A percentile compares a stretch with the other conserved stretches of the same genome.
Conservation (phyloP, 345 rosid species). For the Arabis hirsuta region DNA sequence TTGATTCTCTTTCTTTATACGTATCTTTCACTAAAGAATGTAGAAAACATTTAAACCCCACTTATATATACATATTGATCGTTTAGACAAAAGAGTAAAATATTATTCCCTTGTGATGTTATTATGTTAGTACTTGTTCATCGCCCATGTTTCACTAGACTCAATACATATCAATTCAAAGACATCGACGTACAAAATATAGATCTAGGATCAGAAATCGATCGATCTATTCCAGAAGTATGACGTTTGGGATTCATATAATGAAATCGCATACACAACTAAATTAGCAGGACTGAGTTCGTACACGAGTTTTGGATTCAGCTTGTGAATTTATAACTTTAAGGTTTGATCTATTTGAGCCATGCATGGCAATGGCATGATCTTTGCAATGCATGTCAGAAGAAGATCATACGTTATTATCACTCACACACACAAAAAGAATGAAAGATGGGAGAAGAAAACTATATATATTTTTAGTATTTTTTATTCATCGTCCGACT, state of each 20-base stretch:
- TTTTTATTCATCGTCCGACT: background rate
- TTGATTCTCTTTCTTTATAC: constrained; percentile 33
- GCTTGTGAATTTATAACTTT: background rate
- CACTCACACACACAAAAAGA: constrained; percentile 22
- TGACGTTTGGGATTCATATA: background rate
- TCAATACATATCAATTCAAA: constrained; percentile 5
- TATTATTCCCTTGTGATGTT: background rate
- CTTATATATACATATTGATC: constrained; percentile 12
- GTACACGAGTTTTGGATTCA: background rate
- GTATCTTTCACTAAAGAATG: constrained; percentile 41
- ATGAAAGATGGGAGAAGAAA: constrained; percentile 19
- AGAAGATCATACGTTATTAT: constrained; percentile 10
- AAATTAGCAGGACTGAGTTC: background rate
- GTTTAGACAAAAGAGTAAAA: background rate
- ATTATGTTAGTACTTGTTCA: constrained; percentile 3
- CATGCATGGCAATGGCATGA: background rate
- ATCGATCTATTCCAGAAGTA: background rate
- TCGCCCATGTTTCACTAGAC: background rate
- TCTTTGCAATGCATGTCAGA: constrained; percentile 12
- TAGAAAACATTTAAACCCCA: constrained; percentile 24
- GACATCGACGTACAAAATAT: background rate
- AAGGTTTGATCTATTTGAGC: constrained; percentile 12
- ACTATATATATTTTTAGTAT: background rate
- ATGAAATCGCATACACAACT: background rate
- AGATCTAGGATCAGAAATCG: background rate